These are phyloP conservation scores for Pichia phayaonensis DNA, from an alignment of 805 yeast genomes.

Conservation along the genomic window DNA sequence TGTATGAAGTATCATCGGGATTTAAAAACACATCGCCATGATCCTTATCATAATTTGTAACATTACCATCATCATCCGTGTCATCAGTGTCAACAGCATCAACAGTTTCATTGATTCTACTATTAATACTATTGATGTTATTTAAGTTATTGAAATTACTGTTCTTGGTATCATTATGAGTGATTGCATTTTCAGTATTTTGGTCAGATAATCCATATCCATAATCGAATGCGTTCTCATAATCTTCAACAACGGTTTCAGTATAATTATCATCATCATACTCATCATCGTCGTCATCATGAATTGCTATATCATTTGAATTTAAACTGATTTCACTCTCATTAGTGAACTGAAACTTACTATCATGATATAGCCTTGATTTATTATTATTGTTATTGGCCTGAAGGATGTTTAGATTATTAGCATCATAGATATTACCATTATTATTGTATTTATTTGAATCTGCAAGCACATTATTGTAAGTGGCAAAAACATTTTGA, in stretches of 20 bases:
- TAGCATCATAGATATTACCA: neutral
- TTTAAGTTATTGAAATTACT: neutral
- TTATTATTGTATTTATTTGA: conserved; percentile 1
- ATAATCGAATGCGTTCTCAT: neutral
- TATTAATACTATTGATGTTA: neutral
- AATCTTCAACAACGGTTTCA: neutral
- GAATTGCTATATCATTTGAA: neutral
- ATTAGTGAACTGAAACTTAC: neutral
- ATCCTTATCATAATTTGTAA: conserved; percentile 2
- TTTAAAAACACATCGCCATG: neutral
- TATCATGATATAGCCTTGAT: neutral
- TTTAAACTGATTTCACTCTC: neutral
- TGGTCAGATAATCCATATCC: neutral
- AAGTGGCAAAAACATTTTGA: neutral
- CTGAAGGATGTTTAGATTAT: neutral
- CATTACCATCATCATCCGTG: neutral
- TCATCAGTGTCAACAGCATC: neutral
- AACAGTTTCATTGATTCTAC: neutral
- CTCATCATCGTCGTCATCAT: conserved; percentile 10
- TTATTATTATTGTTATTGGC: neutral
- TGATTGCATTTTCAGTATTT: conserved; percentile 11
- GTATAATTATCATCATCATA: conserved; percentile 1
- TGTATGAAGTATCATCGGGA: neutral
- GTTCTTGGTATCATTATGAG: neutral
- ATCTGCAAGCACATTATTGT: neutral